These are phyloP conservation scores for Euphorbia celastroides DNA, from an alignment of 441 rosid species.

Conservation along the genomic window DNA sequence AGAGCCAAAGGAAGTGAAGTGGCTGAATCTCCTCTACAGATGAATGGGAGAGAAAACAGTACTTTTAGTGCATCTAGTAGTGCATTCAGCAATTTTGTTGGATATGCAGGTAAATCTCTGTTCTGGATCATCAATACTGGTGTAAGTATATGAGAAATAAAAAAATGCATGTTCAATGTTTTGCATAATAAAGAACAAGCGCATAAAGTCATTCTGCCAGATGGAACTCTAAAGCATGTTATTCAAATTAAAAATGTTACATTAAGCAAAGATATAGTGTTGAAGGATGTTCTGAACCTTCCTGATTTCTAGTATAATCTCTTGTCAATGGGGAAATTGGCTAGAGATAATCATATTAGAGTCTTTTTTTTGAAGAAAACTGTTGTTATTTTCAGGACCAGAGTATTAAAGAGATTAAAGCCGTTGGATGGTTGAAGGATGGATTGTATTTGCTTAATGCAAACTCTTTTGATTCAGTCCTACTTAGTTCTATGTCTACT, in stretches of 20 bases:
- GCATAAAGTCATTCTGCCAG: neutral
- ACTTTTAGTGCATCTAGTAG: too few relatives aligned
- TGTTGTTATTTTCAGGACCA: neutral
- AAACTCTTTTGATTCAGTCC: too few relatives aligned
- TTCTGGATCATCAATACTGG: neutral
- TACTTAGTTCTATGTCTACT: too few relatives aligned
- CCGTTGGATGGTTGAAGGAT: neutral
- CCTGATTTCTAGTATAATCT: neutral
- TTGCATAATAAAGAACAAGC: fast-evolving
- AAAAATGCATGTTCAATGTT: neutral
- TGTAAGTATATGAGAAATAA: neutral
- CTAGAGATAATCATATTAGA: neutral
- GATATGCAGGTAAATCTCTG: neutral
- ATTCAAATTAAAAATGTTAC: neutral
- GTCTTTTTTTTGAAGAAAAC: too few relatives aligned
- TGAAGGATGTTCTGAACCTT: neutral
- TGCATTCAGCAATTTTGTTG: neutral
- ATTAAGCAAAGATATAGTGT: neutral
- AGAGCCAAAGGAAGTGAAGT: neutral
- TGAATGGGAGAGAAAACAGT: neutral
- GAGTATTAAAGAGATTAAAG: neutral
- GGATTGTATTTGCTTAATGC: neutral
- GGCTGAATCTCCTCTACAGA: neutral
- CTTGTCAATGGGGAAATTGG: neutral
- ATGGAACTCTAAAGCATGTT: neutral